Evolutionary conservation across 2,329 filamentous ascomycete species (phyloP).

Genomic region (Incumbomyces lentus): DNA sequence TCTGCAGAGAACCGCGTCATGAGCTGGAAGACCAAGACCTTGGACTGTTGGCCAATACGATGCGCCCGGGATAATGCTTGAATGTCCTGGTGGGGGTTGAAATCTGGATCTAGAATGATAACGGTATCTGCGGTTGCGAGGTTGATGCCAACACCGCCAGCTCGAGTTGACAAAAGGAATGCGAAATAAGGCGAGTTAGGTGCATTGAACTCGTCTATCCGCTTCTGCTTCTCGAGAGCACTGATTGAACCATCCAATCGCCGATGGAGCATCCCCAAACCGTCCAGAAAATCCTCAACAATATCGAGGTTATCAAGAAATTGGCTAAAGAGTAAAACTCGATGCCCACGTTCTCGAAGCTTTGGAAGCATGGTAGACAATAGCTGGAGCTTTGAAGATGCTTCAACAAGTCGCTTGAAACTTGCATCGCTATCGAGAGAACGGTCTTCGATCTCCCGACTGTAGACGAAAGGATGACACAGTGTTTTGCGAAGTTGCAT

Average conservation of each 20-base stretch:
- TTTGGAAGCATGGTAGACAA: conserved; percentile 80
- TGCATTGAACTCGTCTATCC: conserved; percentile 88
- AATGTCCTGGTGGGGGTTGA: conserved; percentile 96
- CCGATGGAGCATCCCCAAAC: conserved; percentile 60
- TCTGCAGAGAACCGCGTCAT: conserved; percentile 83
- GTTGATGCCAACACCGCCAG: conserved; percentile 95
- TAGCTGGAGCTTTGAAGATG: conserved; percentile 78
- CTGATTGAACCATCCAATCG: conserved; percentile 78
- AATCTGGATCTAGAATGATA: conserved; percentile 93
- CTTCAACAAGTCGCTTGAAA: conserved; percentile 77
- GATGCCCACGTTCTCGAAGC: conserved; percentile 71
- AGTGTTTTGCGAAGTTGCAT: conserved; percentile 92
- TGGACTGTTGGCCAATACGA: conserved; percentile 90
- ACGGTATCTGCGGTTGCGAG: conserved; percentile 94
- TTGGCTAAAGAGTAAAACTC: conserved; percentile 91
- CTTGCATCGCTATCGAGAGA: conserved; percentile 49
- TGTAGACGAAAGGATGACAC: conserved; percentile 95
- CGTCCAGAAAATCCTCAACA: conserved; percentile 79
- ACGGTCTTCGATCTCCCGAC: conserved; percentile 75
- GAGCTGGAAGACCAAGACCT: conserved; percentile 88
- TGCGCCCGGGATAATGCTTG: conserved; percentile 91
- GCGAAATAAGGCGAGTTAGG: conserved; percentile 74
- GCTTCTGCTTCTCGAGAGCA: conserved; percentile 80
- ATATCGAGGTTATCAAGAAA: conserved; percentile 81
- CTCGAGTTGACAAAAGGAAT: conserved; percentile 85